phyloP scores from a whole-genome alignment of 108 stramenopile species.

The Discostella stelligeroides region DNA sequence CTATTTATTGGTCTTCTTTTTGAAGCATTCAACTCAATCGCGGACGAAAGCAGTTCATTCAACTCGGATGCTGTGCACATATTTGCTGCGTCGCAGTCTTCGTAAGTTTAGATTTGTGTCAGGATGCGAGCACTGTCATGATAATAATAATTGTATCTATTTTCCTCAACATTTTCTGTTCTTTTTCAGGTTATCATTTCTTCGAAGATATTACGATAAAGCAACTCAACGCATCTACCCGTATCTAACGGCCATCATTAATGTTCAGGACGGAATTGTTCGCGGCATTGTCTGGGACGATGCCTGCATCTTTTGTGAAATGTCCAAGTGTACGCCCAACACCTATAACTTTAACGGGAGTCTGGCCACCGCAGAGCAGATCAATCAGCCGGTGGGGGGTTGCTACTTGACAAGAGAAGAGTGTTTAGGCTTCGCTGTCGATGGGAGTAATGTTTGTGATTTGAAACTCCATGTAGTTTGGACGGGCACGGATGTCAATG shows the following conservation, averaged over 20 bases:
- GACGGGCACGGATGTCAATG: conserved; percentile 87
- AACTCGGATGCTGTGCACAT: conserved; percentile 25
- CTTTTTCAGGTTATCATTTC: conserved; percentile 42
- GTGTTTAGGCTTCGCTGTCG: conserved; percentile 36
- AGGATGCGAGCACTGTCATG: too few species aligned
- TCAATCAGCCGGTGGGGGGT: conserved; percentile 59
- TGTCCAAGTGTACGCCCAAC: conserved; percentile 58
- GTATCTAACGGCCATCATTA: conserved; percentile 85
- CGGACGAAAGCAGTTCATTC: conserved; percentile 3
- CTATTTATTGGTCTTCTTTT: neutral
- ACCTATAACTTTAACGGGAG: conserved; percentile 81
- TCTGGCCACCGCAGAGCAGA: conserved; percentile 23
- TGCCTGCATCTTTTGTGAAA: conserved; percentile 84
- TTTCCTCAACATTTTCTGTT: neutral
- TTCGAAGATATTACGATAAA: conserved; percentile 63
- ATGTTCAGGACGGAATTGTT: conserved; percentile 80
- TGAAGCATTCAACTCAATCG: conserved; percentile 31
- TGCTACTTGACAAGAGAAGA: conserved; percentile 59
- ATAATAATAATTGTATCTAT: neutral
- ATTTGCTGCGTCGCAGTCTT: conserved; percentile 40
- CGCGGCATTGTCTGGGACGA: conserved; percentile 91
- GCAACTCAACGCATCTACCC: conserved; percentile 61
- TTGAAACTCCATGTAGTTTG: conserved; percentile 87
- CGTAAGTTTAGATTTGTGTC: conserved; percentile 27
- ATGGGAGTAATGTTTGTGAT: conserved; percentile 63